Percentiles rank a stretch among this genome's conserved stretches.
Evolutionary conservation across 2,329 filamentous ascomycete species (phyloP).

Genomic region (Saccharata proteae): DNA sequence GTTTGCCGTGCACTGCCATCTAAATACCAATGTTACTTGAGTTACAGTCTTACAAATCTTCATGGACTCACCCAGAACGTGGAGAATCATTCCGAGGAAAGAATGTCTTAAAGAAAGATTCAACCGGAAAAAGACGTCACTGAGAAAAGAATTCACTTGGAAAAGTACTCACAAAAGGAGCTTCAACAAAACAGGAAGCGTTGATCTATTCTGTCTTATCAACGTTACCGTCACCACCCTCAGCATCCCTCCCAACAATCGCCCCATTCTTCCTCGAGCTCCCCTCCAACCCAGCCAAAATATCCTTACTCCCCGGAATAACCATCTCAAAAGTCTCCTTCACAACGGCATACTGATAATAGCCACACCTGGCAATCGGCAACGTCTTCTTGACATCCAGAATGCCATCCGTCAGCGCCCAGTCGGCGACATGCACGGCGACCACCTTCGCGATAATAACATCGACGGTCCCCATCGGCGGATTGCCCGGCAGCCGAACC

Average conservation of each 20-base stretch:
- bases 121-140: no score
- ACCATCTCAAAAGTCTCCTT: slow-evolving; percentile 48
- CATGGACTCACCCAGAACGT: no score
- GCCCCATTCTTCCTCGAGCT: slow-evolving; percentile 16
- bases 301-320: slow-evolving; percentile 26
- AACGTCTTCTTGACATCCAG: slow-evolving; percentile 45
- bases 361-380: slow-evolving; percentile 49
- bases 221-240: no score
- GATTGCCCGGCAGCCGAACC: slow-evolving; percentile 42
- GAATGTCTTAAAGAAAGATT: no score
- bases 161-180: no score
- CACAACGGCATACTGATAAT: slow-evolving; percentile 47
- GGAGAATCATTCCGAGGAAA: no score
- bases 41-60: no score
- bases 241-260: slow-evolving; percentile 1
- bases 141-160: no score
- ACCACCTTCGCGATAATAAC: slow-evolving; percentile 46
- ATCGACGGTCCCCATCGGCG: slow-evolving; percentile 46
- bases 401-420: slow-evolving; percentile 41
- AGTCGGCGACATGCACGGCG: slow-evolving; percentile 45
- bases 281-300: slow-evolving; percentile 28
- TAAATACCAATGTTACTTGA: no score
- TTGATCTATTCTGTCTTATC: no score
- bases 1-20: no score
- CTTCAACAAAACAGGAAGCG: no score